Base-by-base conservation (phyloP, 495 filamentous ascomycete species). In the Melanomma pulvis-pyrius region DNA sequence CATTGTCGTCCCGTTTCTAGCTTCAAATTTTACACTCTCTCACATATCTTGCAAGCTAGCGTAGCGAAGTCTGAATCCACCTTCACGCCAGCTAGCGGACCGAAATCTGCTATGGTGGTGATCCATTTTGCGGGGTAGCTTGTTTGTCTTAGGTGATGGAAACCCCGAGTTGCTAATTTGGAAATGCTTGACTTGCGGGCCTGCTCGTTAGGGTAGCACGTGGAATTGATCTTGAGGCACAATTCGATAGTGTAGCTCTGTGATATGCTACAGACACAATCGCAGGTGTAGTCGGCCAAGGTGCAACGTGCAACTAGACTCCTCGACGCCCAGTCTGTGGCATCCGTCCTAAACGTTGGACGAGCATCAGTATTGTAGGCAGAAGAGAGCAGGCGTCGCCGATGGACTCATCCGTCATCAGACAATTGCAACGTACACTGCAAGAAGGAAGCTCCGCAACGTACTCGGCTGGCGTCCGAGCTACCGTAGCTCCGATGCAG, bases 71-170 rank as follows among this genome's bases (percentile, higher is more conserved):
- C 24, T 52, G 19, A 28, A 24, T 52, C 49, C 19, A 59, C 56
- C 12, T 1, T 61, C 29, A 4, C 7, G 6, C 17, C 17, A 51
- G 44, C n/a, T 25, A 24, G 48, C 39, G 19, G 48, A 44, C 1
- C 59, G 48, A 62, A 36, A 26, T 52, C 30, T 15, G 39, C 39
- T 53, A 21, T 48, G 32, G 15, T 44, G 15, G 21, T 11, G n/a
- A 24, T 39, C 15, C 4, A 36, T 28, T 52, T 59, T 68, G 65
- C 65, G 59, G 65, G 65, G 65, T 58, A 68, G 48, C 25, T 12
- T 11, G 46, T 68, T 44, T 57, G 39, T 57, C 19, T 59, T 68
- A 59, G 59, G 59, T 63, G n/a, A 63, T 68, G 47, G 44, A 68
- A 63, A 68, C 58, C 65, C 53, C 32, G 47, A 54, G 54, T 34